Base-by-base conservation (phyloP, 1,284 basidiomycete genomes). In the Vanrija sp. region DNA sequence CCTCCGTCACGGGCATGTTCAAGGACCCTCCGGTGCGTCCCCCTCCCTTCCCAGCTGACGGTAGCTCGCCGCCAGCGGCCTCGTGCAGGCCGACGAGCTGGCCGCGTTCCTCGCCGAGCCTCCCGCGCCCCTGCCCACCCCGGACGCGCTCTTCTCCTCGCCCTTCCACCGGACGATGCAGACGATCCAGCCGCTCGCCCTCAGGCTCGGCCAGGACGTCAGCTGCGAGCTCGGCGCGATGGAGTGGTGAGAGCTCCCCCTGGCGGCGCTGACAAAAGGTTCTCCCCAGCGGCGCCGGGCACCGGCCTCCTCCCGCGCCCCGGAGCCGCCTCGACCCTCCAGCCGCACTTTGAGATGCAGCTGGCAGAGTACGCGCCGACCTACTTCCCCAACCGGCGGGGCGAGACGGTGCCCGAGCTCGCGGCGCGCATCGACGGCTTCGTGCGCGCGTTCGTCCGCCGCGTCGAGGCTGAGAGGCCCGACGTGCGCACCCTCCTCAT, bases 121-220 rank as follows among this genome's bases (percentile, higher is more conserved):
- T 22, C 38, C 15, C 14, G 49, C 36, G 27, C 19, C 48, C 47
- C 46, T 50, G 45, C 60, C 59, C 7, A 53, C 49, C 16, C 63
- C 63, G 6, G 53, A 56, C 42, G 49, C 62, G 47, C 23, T 62
- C 27, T 62, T 57, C 31, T 48, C 45, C 18, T 53, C 49, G 25
- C 57, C 61, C 0, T 74, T 75, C 56, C 76, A 75, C 53, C 71
- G 77, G 12, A 77, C 75, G 45, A 54, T 77, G 18, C 75, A 77
- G 52, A 77, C 77, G 0, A 63, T 69, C 0, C 46, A 62, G 0
- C 73, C 72, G 6, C 62, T 67, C 2, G 65, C 68, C 0, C 53
- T 66, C 18, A 51, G 52, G 8, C 63, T 77, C 3, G 57, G 45
- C 0, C 20, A 72, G 15, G 62, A 65, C 4, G 53, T 78, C 6